Base-by-base conservation (phyloP, 2,329 filamentous ascomycete genomes). In the Emericellopsis atlantica region DNA sequence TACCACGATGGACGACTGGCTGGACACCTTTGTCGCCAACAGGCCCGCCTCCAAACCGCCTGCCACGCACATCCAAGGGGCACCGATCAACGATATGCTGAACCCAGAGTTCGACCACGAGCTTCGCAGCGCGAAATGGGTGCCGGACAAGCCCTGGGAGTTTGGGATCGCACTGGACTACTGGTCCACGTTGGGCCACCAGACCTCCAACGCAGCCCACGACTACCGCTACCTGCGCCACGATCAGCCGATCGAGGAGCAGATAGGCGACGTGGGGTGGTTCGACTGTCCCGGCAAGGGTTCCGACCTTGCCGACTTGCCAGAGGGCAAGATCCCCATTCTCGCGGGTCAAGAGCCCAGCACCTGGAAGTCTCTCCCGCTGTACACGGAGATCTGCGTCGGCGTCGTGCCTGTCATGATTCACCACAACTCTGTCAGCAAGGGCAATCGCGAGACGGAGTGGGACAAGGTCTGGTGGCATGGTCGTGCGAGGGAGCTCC, bases 201-300 rank as follows among this genome's bases (percentile, higher is more conserved):
- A 56, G 40, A 52, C 50, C 0, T 44, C 46, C 32, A 49, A 55
- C 40, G 46, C 50, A 7, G 43, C 48, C 15, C 36, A 38, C 31
- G 53, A 56, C 34, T 32, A 37, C 14, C 48, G 48, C 14, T 56
- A 49, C 39, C 45, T 56, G 40, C 48, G 44, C 1, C 49, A 87
- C 38, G 42, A 44, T 39, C 16, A 36, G n/a, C 41, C 50, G 4
- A 35, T 55, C 5, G 23, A 38, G 9, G 40, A 45, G 2, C 51
- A 54, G 29, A 18, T 54, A 29, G 48, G 51, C n/a, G 8, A 41
- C 34, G 38, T 32, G 16, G 42, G 44, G 14, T 44, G 45, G 11
- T 55, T 50, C 23, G 48, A 53, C 39, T 56, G 54, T 46, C 36
- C 33, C 1, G 34, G 47, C 6, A 45, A 44, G 34, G 46, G 45